Percentiles rank a stretch among this genome's conserved stretches.
Conservation (phyloP, 805 yeast species). For the Saturnispora kantuleensis region DNA sequence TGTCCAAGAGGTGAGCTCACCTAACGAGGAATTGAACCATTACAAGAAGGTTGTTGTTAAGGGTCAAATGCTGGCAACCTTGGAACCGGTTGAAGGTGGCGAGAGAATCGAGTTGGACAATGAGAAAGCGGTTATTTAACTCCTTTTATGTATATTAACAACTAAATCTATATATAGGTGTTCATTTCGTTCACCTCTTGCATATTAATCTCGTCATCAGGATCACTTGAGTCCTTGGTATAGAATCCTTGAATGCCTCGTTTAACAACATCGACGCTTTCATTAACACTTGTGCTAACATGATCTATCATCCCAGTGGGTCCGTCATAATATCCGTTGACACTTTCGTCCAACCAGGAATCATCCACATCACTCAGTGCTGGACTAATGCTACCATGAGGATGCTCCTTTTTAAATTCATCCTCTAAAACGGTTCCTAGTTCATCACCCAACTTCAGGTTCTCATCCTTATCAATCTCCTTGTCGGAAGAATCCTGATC, state of each 20-base stretch:
- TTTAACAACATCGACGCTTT: conserved; percentile 15
- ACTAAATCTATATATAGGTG: conserved; percentile 6
- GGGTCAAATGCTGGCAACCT: conserved; percentile 68
- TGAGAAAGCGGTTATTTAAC: neutral
- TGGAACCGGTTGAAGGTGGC: conserved; percentile 65
- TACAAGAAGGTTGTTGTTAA: conserved; percentile 75
- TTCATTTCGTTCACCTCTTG: conserved; percentile 7
- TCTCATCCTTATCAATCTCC: conserved; percentile 3
- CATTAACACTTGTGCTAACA: conserved; percentile 31
- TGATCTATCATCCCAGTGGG: conserved; percentile 65
- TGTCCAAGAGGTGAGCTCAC: conserved; percentile 55
- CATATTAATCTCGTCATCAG: neutral
- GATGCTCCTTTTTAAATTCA: conserved; percentile 26
- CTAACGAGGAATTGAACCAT: conserved; percentile 31
- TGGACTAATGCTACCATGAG: conserved; percentile 5
- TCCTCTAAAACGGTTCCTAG: conserved; percentile 21
- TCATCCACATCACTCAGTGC: conserved; percentile 18
- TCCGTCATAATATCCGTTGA: conserved; percentile 40
- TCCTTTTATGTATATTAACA: neutral
- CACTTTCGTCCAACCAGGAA: conserved; percentile 45
- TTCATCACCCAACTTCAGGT: conserved; percentile 14
- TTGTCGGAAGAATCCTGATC: conserved; percentile 5
- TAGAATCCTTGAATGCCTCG: conserved; percentile 1
- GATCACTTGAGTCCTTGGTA: conserved; percentile 2
- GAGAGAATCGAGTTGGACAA: conserved; percentile 43